Conservation (phyloP, 139 green algal species). For the Marvania coccoides region DNA sequence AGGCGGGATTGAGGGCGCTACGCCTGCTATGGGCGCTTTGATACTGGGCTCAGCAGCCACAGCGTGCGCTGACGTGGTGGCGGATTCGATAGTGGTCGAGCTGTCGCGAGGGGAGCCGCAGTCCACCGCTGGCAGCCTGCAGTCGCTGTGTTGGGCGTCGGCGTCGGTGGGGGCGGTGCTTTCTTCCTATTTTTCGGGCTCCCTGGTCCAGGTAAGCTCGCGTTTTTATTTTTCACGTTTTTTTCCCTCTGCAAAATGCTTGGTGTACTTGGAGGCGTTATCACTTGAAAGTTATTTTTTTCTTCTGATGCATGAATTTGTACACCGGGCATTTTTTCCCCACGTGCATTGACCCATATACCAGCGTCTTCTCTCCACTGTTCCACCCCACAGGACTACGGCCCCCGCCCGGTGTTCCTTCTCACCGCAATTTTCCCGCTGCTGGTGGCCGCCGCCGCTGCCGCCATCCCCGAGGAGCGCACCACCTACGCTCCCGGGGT, state of each 20-base stretch:
- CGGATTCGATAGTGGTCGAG: slow-evolving; percentile 96
- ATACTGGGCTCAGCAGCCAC: slow-evolving; percentile 53
- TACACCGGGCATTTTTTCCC: too few relatives aligned
- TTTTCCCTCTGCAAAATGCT: too few relatives aligned
- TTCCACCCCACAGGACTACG: slow-evolving; percentile 61
- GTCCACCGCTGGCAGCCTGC: slow-evolving; percentile 70
- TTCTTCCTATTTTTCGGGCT: slow-evolving; percentile 69
- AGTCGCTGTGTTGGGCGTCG: slow-evolving; percentile 89
- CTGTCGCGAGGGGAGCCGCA: slow-evolving; percentile 45
- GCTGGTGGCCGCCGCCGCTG: slow-evolving; percentile 44
- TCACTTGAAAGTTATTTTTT: too few relatives aligned
- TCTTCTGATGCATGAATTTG: too few relatives aligned
- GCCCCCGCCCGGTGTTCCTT: slow-evolving; percentile 52
- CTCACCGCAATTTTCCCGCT: slow-evolving; percentile 64
- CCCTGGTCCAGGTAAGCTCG: too few relatives aligned
- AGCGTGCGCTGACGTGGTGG: slow-evolving; percentile 87
- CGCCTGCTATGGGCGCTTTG: slow-evolving; percentile 46
- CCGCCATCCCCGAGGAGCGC: slow-evolving; percentile 47
- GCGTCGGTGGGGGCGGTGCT: slow-evolving; percentile 71
- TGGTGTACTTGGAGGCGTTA: too few relatives aligned
- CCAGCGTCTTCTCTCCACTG: too few relatives aligned
- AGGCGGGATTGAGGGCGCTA: slow-evolving; percentile 35
- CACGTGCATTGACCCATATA: too few relatives aligned
- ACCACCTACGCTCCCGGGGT: neutral
- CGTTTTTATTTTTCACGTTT: too few relatives aligned